A percentile compares a stretch with the other conserved stretches of the same genome.
phyloP scores from a whole-genome alignment of 2,329 filamentous ascomycete species.

The Pestalotiopsis sp. region DNA sequence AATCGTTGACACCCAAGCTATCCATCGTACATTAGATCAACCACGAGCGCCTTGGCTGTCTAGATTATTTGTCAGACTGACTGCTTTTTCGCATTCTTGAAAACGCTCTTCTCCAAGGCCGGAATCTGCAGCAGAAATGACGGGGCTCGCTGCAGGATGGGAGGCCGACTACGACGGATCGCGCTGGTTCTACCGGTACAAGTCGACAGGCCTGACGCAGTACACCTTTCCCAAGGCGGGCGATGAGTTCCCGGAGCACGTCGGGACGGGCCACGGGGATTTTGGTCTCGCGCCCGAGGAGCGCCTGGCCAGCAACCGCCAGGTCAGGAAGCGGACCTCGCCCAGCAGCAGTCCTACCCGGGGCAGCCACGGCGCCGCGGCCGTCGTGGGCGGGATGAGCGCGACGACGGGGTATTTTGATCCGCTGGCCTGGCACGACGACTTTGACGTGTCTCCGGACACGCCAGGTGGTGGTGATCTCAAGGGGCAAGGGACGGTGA shows the following conservation, averaged over 20 bases:
- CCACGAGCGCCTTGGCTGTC: no score
- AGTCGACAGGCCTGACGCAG: slow-evolving; percentile 55
- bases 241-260: slow-evolving; percentile 60
- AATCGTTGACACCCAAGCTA: no score
- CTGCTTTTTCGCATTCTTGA: no score
- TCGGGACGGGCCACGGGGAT: slow-evolving; percentile 38
- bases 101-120: no score
- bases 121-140: slow-evolving; percentile 30
- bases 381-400: slow-evolving; percentile 36
- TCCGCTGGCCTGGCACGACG: slow-evolving; percentile 52
- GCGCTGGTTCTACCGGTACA: slow-evolving; percentile 62
- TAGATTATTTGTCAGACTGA: no score
- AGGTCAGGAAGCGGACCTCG: slow-evolving; percentile 42
- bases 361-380: slow-evolving; percentile 13
- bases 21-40: no score
- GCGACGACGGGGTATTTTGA: slow-evolving; percentile 46
- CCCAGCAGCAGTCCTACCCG: slow-evolving; percentile 9
- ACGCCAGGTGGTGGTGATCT: slow-evolving; percentile 12
- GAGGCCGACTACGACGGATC: slow-evolving; percentile 60
- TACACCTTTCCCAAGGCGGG: slow-evolving; percentile 60
- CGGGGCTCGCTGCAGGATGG: slow-evolving; percentile 55
- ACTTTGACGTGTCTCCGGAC: slow-evolving; percentile 49
- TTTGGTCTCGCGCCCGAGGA: slow-evolving; percentile 54
- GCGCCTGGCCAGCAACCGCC: slow-evolving; percentile 53
- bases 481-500: not conserved